Base-by-base conservation (phyloP, 768 basidiomycete genomes). In the Agrocybe pediades region DNA sequence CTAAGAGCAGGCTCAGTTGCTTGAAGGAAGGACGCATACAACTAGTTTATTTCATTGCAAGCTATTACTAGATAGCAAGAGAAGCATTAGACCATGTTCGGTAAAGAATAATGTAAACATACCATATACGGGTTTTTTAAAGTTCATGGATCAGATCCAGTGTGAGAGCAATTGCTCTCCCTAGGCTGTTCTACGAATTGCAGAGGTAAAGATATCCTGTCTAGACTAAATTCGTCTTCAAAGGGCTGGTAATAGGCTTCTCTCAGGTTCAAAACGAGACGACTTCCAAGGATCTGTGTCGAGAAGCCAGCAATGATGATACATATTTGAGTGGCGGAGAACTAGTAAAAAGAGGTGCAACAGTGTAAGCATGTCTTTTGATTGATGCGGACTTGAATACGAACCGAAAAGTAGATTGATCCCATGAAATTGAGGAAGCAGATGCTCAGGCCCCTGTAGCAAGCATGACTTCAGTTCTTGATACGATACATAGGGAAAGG, bases 181-280 rank as follows among this genome's bases (percentile, higher is more conserved):
- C 5, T n/a, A 36, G 5, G 13, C 11, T 36, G 6, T 13, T 13
- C 33, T n/a, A 4, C 33, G n/a, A 36, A 36, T n/a, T 36, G 13
- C 4, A 36, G 3, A 4, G 33, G 33, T 36, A 36, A 36, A 36
- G 33, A 36, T 36, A 36, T 36, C 11, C 33, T 36, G n/a, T 36
- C 33, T n/a, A 36, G n/a, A 36, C 33, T 36, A n/a, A 36, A 49
- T 44, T 57, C 57, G 19, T 53, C 49, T 20, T 51, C 45, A 39
- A 64, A 62, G 15, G 63, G 59, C 19, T 46, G 48, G 36, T 63
- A 65, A 42, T 65, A 65, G 9, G 64, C 50, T 20, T 65, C 64
- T n/a, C 64, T 47, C 11, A 65, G 51, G 36, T 62, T 65, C 21
- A 65, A 55, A 8, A 65, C 59, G 2, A 62, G 58, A 4, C 64